Base-by-base conservation (phyloP, 164 flowering plant genomes). In the Euptelea pleiosperma region DNA sequence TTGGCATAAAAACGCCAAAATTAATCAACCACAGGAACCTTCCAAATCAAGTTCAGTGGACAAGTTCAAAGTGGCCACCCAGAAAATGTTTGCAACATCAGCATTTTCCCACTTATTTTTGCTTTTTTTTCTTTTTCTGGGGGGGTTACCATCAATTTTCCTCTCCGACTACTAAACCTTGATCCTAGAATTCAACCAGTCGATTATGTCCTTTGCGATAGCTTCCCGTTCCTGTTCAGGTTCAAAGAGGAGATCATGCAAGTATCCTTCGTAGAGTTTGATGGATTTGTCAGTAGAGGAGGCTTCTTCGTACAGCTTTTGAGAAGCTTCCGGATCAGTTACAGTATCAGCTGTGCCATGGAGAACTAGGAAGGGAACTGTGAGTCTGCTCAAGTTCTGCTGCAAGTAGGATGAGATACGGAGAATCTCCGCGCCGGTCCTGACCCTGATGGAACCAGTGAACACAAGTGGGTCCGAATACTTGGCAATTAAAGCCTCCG, bases 401-500 rank as follows among this genome's bases (percentile, higher is more conserved):
- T 83, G 90, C 79, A 88, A 67, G 68, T 73, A 74, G 9, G 77
- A 31, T 15, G 90, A 43, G 34, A 85, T 69, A 15, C 86, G 73
- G n/a, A 91, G 88, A 54, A 91, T 83, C 66, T 91, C 96, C 10
- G 73, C 73, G 4, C 94, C 96, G 3, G 98, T 91, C 64, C 90
- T 70, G 16, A 85, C 72, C 59, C 94, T 67, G 52, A 91, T 77
- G 21, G 91, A 72, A 54, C 98, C 98, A 0, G 90, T 91, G 72
- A 71, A 86, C 15, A 88, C 98, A 9, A 91, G 74, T 0, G 98
- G 96, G 34, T 91, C 98, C 1, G 98, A 86, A 63, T 91, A 91
- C 67, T 91, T 91, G 5, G 81, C 88, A 29, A 76, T 54, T 1
- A 88, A 72, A 14, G 91, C 98, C 48, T 72, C 80, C 0, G 96